phyloP scores from a whole-genome alignment of 2,329 filamentous ascomycete species.

The Neofusicoccum ribis region DNA sequence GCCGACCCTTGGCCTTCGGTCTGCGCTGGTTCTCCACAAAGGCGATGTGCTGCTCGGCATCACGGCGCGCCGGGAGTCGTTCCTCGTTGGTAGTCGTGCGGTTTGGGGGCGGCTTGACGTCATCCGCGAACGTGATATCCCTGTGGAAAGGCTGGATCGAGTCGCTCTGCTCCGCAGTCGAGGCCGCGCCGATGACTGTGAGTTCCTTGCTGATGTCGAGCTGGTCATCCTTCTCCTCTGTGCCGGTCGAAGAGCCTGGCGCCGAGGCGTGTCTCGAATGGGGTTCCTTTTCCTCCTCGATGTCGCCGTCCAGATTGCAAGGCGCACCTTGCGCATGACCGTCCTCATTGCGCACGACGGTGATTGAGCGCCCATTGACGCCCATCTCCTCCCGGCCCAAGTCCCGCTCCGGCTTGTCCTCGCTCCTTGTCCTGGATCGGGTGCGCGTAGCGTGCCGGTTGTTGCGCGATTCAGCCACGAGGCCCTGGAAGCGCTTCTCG shows the following conservation, averaged over 20 bases:
- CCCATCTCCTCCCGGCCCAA: slow-evolving; percentile 58
- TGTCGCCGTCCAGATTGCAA: slow-evolving; percentile 52
- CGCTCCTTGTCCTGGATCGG: slow-evolving; percentile 55
- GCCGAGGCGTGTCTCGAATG: background rate
- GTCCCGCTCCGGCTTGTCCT: slow-evolving; percentile 46
- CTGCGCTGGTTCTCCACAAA: slow-evolving; percentile 84
- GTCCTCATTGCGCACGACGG: slow-evolving; percentile 61
- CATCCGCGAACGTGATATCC: slow-evolving; percentile 69
- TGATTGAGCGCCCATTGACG: slow-evolving; percentile 66
- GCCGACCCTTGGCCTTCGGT: slow-evolving; percentile 66
- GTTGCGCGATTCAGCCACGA: slow-evolving; percentile 72
- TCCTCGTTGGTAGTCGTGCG: slow-evolving; percentile 50
- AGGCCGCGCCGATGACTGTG: background rate
- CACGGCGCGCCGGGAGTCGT: slow-evolving; percentile 53
- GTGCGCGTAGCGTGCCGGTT: slow-evolving; percentile 63
- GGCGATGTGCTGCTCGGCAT: slow-evolving; percentile 78
- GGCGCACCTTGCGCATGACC: slow-evolving; percentile 52
- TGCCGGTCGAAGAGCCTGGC: slow-evolving; percentile 50
- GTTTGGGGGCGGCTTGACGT: slow-evolving; percentile 62
- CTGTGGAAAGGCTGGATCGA: slow-evolving; percentile 32
- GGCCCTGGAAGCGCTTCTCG: slow-evolving; percentile 87
- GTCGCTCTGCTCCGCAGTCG: background rate
- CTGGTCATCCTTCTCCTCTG: slow-evolving; percentile 27
- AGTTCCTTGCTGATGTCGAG: background rate
- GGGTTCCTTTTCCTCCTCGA: slow-evolving; percentile 47